Conservation (phyloP, 371 early-diverging fungal genomes). For the Rhizopus delemar region DNA sequence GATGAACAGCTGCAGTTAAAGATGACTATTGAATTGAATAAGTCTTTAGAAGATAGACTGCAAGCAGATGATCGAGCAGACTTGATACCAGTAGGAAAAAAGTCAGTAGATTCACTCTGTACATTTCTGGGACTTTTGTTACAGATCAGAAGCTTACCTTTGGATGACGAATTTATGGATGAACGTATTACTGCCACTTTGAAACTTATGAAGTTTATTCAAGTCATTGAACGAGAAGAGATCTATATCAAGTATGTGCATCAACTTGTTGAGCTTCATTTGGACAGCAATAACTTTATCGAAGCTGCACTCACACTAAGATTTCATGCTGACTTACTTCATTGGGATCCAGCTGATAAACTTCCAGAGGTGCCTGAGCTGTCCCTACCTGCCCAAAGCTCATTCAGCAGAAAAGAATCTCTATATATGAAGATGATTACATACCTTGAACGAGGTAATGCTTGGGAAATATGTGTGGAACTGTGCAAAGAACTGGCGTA, state of each 20-base stretch:
- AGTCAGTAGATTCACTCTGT: conserved; percentile 56
- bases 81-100: conserved; percentile 26
- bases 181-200: conserved; percentile 66
- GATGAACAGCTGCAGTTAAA: conserved; percentile 42
- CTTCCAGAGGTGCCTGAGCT: conserved; percentile 56
- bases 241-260: conserved; percentile 77
- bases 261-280: conserved; percentile 62
- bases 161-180: conserved; percentile 65
- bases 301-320: conserved; percentile 75
- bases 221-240: conserved; percentile 62
- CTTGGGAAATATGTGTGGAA: conserved; percentile 74
- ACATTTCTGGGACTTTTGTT: conserved; percentile 59
- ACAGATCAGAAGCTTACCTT: conserved; percentile 60
- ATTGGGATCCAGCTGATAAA: conserved; percentile 61
- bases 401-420: conserved; percentile 72
- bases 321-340: conserved; percentile 68
- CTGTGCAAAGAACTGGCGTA: conserved; percentile 62
- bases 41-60: conserved; percentile 33
- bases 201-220: conserved; percentile 67
- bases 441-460: conserved; percentile 64
- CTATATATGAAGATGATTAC: conserved; percentile 63
- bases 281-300: conserved; percentile 58
- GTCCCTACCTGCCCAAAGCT: conserved; percentile 52
- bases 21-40: conserved; percentile 38
- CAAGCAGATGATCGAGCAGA: conserved; percentile 20